A percentile compares a stretch with the other conserved stretches of the same genome.
These are phyloP conservation scores for Monilinia laxa DNA, from an alignment of 2,329 filamentous ascomycete genomes.

Conservation along the genomic window DNA sequence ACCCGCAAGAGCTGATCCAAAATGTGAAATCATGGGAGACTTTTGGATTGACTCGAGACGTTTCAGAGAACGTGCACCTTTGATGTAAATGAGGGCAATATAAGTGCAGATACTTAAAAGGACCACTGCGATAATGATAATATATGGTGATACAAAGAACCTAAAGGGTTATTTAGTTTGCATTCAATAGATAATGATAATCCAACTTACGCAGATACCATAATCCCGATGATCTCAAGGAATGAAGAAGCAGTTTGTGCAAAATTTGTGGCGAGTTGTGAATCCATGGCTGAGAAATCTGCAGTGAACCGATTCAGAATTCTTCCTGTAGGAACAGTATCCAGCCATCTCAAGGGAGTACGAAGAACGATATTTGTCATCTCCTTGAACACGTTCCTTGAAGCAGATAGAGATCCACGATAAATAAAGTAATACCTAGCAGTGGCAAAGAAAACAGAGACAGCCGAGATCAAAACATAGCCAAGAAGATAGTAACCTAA, in stretches of 20 bases:
- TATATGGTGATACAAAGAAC: slow-evolving; percentile 61
- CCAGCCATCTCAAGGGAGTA: slow-evolving; percentile 71
- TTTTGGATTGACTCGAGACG: slow-evolving; percentile 72
- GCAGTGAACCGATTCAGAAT: slow-evolving; percentile 75
- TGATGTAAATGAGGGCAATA: slow-evolving; percentile 56
- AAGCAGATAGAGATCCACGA: slow-evolving; percentile 63
- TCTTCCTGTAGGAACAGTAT: slow-evolving; percentile 72
- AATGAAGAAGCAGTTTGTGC: slow-evolving; percentile 57
- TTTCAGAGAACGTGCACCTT: slow-evolving; percentile 69
- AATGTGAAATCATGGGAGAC: slow-evolving; percentile 68
- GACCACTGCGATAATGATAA: slow-evolving; percentile 57
- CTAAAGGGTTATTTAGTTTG: slow-evolving; percentile 20
- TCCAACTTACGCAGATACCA: slow-evolving; percentile 53
- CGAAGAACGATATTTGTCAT: slow-evolving; percentile 66
- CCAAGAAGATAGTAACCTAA: slow-evolving; percentile 61
- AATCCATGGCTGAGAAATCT: slow-evolving; percentile 72
- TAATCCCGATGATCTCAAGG: slow-evolving; percentile 61
- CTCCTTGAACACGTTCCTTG: slow-evolving; percentile 61
- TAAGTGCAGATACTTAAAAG: slow-evolving; percentile 41
- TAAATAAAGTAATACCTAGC: slow-evolving; percentile 61
- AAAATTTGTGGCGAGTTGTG: slow-evolving; percentile 60
- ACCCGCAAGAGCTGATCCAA: slow-evolving; percentile 67
- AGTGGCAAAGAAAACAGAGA: slow-evolving; percentile 50
- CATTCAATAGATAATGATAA: not conserved
- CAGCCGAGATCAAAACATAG: slow-evolving; percentile 60